phyloP scores from a whole-genome alignment of 139 green algal genomes.

The Chlorella sp. region DNA sequence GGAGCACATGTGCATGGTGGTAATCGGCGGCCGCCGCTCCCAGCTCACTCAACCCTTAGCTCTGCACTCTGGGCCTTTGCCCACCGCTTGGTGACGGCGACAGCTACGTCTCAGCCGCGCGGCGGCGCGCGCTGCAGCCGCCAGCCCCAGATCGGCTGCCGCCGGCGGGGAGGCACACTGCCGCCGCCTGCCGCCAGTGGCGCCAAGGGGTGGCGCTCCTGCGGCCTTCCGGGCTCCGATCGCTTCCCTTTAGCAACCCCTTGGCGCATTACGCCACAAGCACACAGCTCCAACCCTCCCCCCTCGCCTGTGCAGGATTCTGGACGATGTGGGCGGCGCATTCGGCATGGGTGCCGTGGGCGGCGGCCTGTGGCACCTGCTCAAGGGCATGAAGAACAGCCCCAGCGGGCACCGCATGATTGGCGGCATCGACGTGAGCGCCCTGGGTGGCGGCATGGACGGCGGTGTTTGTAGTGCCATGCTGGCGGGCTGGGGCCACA shows the following conservation, averaged over 20 bases:
- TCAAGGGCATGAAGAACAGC: slow-evolving; percentile 94
- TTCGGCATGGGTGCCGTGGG: slow-evolving; percentile 99
- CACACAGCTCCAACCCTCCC: neutral
- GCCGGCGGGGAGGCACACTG: neutral
- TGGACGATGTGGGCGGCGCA: slow-evolving; percentile 97
- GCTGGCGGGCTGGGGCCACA: neutral
- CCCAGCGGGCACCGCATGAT: slow-evolving; percentile 78
- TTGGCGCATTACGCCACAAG: neutral
- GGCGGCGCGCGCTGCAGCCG: neutral
- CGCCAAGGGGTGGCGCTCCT: neutral
- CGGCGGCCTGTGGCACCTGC: slow-evolving; percentile 91
- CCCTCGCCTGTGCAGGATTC: slow-evolving; percentile 71
- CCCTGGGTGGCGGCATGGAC: neutral
- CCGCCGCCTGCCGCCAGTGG: neutral
- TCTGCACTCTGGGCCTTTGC: neutral
- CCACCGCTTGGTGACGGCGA: neutral
- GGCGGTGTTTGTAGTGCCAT: neutral
- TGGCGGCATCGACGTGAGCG: slow-evolving; percentile 87
- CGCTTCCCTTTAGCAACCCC: neutral
- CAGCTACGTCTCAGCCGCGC: neutral
- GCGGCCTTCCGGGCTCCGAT: neutral
- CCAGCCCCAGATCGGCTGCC: neutral
- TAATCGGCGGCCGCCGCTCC: neutral
- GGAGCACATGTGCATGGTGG: neutral
- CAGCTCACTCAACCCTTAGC: neutral